Evolutionary conservation across 2,329 filamentous ascomycete species (phyloP).

Genomic region (Gaeumannomyces sp.): DNA sequence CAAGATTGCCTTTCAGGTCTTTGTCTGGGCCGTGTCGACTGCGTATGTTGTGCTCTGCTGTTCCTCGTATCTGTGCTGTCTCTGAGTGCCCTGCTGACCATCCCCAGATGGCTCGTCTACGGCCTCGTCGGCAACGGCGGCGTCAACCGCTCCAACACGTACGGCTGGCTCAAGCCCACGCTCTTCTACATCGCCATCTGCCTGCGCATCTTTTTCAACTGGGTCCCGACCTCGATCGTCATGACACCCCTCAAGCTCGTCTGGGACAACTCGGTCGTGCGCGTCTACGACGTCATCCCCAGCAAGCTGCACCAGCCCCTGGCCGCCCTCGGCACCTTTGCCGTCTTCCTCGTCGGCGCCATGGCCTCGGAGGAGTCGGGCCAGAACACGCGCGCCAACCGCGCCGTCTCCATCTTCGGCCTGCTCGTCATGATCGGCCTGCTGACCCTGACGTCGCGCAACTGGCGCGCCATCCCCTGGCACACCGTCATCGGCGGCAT

Average conservation of each 20-base stretch:
- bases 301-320: slow-evolving; percentile 56
- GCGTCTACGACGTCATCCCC: slow-evolving; percentile 57
- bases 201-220: slow-evolving; percentile 69
- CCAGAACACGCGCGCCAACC: slow-evolving; percentile 74
- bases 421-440: slow-evolving; percentile 61
- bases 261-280: slow-evolving; percentile 61
- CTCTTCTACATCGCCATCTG: slow-evolving; percentile 70
- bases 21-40: background rate
- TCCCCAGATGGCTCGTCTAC: slow-evolving; percentile 31
- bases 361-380: slow-evolving; percentile 65
- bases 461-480: slow-evolving; percentile 61
- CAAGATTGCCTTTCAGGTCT: slow-evolving; percentile 4
- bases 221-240: slow-evolving; percentile 62
- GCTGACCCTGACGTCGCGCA: slow-evolving; percentile 66
- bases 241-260: slow-evolving; percentile 59
- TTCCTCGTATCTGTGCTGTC: background rate
- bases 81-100: slow-evolving; percentile 1
- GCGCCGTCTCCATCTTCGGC: slow-evolving; percentile 75
- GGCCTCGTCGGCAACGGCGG: slow-evolving; percentile 21
- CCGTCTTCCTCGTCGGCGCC: slow-evolving; percentile 69
- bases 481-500: slow-evolving; percentile 84
- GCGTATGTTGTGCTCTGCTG: background rate
- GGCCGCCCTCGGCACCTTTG: slow-evolving; percentile 58
- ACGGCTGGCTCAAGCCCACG: slow-evolving; percentile 80
- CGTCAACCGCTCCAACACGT: slow-evolving; percentile 60